phyloP scores from a whole-genome alignment of 345 rosid species.

The Balakata baccata region DNA sequence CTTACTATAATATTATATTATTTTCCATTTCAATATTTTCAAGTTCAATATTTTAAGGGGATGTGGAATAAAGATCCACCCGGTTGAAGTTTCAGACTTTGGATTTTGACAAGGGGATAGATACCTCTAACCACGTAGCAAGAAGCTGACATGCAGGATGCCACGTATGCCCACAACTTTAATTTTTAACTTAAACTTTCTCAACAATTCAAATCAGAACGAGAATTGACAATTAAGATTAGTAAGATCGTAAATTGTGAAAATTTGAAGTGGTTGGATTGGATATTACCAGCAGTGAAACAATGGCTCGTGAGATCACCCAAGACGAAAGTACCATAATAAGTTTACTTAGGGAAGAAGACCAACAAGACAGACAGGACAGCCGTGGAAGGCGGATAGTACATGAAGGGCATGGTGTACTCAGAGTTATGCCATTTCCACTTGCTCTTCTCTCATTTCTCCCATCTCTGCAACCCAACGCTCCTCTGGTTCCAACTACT shows the following conservation, averaged over 20 bases:
- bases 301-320: constrained; percentile 18
- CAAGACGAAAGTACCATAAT: background rate
- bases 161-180: constrained; percentile 14
- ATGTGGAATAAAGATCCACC: background rate
- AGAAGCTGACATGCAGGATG: constrained; percentile 12
- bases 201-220: too few species aligned
- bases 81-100: background rate
- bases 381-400: constrained; percentile 33
- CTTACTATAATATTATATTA: too few species aligned
- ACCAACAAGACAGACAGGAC: constrained; percentile 36
- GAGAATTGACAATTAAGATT: too few species aligned
- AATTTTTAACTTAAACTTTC: too few species aligned
- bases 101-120: background rate
- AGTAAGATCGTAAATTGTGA: background rate
- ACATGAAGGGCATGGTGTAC: constrained; percentile 37
- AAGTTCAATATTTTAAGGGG: background rate
- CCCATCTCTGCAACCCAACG: constrained; percentile 36
- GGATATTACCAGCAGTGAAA: background rate
- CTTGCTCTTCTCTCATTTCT: constrained; percentile 45
- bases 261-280: background rate
- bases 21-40: too few species aligned
- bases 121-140: constrained; percentile 9
- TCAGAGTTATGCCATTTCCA: constrained; percentile 42
- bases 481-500: constrained; percentile 29
- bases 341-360: background rate